Evolutionary conservation across 2,329 filamentous ascomycete species (phyloP).

Genomic region (Venturia pyrina): DNA sequence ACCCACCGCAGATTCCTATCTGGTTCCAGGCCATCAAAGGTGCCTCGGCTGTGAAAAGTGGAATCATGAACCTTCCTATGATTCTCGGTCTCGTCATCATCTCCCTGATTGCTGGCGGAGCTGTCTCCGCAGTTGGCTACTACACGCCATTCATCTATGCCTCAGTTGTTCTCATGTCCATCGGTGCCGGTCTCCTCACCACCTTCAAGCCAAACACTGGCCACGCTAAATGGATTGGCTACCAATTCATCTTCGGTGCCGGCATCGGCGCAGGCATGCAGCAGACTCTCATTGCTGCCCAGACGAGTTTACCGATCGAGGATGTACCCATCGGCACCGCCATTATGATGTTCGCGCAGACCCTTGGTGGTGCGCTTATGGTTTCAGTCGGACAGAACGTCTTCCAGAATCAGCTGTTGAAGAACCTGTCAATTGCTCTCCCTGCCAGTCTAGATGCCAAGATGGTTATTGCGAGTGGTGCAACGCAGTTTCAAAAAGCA

Average conservation of each 20-base stretch:
- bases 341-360: slow-evolving; percentile 39
- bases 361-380: slow-evolving; percentile 38
- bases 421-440: slow-evolving; percentile 26
- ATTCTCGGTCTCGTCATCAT: slow-evolving; percentile 36
- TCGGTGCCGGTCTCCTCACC: slow-evolving; percentile 36
- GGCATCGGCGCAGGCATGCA: slow-evolving; percentile 41
- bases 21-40: slow-evolving; percentile 43
- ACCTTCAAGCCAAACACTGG: slow-evolving; percentile 32
- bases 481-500: slow-evolving; percentile 47
- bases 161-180: slow-evolving; percentile 31
- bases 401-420: slow-evolving; percentile 39
- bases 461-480: slow-evolving; percentile 37
- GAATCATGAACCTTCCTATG: slow-evolving; percentile 38
- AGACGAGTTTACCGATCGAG: slow-evolving; percentile 31
- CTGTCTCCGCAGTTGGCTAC: slow-evolving; percentile 35
- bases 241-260: slow-evolving; percentile 26
- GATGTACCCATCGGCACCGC: slow-evolving; percentile 39
- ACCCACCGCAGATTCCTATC: slow-evolving; percentile 22
- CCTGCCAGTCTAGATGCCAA: slow-evolving; percentile 31
- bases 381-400: slow-evolving; percentile 41
- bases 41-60: slow-evolving; percentile 34
- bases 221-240: slow-evolving; percentile 29
- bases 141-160: slow-evolving; percentile 40
- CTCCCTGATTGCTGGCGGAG: slow-evolving; percentile 29
- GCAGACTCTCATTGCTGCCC: slow-evolving; percentile 36